Percentiles rank a stretch among this genome's conserved stretches.
phyloP scores from a whole-genome alignment of 192 early-diverging fungal genomes.

The Martensiomyces pterosporus region DNA sequence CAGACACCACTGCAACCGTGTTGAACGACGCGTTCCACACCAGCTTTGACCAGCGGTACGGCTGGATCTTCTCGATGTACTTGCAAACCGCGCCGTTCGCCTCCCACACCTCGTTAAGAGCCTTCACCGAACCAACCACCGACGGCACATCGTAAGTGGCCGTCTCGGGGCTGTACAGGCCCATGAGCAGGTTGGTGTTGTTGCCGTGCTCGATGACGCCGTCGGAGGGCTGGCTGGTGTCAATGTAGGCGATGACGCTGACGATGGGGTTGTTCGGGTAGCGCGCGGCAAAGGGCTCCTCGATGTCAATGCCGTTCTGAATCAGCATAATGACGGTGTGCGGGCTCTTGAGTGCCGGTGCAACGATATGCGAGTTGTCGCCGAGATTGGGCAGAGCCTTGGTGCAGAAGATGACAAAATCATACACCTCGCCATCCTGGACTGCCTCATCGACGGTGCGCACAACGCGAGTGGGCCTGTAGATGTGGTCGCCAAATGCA shows the following conservation, averaged over 20 bases:
- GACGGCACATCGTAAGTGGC: conserved; percentile 25
- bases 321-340: conserved; percentile 60
- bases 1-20: conserved; percentile 59
- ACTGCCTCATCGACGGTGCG: conserved; percentile 46
- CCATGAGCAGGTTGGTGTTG: conserved; percentile 38
- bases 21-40: conserved; percentile 76
- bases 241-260: conserved; percentile 62
- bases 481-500: conserved; percentile 54
- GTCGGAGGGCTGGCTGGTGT: conserved; percentile 52
- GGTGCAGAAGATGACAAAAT: conserved; percentile 61
- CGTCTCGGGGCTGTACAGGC: conserved; percentile 11
- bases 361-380: conserved; percentile 57
- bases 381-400: conserved; percentile 64
- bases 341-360: conserved; percentile 43
- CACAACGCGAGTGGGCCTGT: conserved; percentile 53
- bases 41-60: conserved; percentile 63
- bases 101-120: conserved; percentile 47
- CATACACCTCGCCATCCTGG: conserved; percentile 43
- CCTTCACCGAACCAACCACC: conserved; percentile 4
- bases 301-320: conserved; percentile 71
- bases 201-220: conserved; percentile 56
- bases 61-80: conserved; percentile 56
- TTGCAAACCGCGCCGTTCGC: conserved; percentile 34
- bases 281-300: conserved; percentile 52
- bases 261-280: conserved; percentile 62